phyloP scores from a whole-genome alignment of 225 moss, liverwort and hornwort species.

The Bryoerythrophyllum caledonicum region DNA sequence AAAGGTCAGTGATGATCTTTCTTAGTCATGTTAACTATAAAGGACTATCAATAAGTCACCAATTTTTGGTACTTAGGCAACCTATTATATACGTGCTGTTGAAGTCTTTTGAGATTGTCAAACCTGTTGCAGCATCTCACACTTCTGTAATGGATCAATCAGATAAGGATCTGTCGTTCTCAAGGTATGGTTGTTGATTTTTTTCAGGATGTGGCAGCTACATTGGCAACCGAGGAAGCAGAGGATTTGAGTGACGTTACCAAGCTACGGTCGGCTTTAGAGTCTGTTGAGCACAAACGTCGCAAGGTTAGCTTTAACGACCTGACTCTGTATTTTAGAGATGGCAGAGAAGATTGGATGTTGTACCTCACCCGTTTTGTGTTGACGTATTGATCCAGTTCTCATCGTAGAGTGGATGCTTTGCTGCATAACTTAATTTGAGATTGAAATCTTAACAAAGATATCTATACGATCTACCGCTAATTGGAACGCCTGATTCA shows the following conservation, averaged over 20 bases:
- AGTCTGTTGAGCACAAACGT: slow-evolving; percentile 86
- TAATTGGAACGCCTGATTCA: neutral
- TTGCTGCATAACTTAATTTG: neutral
- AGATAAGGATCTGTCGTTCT: neutral
- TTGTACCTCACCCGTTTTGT: slow-evolving; percentile 8
- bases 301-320: slow-evolving; percentile 45
- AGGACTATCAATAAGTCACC: neutral
- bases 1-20: slow-evolving; percentile 32
- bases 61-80: neutral
- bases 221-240: slow-evolving; percentile 78
- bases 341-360: neutral
- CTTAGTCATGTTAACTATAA: neutral
- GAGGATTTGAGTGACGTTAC: slow-evolving; percentile 68
- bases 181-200: neutral
- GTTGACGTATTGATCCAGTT: neutral
- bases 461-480: neutral
- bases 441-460: neutral
- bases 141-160: neutral
- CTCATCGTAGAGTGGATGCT: neutral
- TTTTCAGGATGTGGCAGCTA: slow-evolving; percentile 72
- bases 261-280: slow-evolving; percentile 72
- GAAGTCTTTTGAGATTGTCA: neutral
- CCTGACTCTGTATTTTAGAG: neutral
- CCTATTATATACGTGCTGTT: neutral
- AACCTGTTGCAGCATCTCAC: neutral